A percentile compares a stretch with the other conserved stretches of the same genome.
These are phyloP conservation scores for Symbiodinium pilosum DNA, from an alignment of 73 alveolate species.

Conservation along the genomic window DNA sequence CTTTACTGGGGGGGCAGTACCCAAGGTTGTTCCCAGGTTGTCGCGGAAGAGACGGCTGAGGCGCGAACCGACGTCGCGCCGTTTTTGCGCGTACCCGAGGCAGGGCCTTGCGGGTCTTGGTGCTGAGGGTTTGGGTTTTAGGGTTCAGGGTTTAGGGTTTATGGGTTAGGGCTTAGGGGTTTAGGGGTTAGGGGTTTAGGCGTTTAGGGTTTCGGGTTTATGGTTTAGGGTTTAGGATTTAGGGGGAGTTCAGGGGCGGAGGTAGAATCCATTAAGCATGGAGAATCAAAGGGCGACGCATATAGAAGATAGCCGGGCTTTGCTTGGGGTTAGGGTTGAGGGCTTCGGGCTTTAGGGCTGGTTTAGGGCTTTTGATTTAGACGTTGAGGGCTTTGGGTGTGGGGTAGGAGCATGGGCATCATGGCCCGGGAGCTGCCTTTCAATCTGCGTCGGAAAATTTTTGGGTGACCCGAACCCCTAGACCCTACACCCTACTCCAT, in stretches of 20 bases:
- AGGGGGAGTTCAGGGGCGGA: too few relatives aligned
- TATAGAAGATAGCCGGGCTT: too few relatives aligned
- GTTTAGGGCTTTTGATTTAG: too few relatives aligned
- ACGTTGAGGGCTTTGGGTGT: background rate
- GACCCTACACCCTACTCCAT: background rate
- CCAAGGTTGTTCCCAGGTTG: background rate
- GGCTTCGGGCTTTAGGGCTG: too few relatives aligned
- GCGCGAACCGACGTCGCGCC: background rate
- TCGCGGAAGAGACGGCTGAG: background rate
- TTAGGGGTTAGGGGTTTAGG: background rate
- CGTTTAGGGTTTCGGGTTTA: too few relatives aligned
- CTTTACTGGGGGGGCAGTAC: too few relatives aligned
- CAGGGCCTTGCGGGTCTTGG: too few relatives aligned
- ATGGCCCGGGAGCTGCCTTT: background rate
- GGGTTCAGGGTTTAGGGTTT: background rate
- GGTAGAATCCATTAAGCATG: too few relatives aligned
- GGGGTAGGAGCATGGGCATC: background rate
- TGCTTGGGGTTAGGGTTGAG: too few relatives aligned
- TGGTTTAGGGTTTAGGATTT: too few relatives aligned
- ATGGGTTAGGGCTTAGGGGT: background rate
- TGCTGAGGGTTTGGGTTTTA: background rate
- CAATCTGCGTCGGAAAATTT: too few relatives aligned
- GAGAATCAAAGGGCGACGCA: too few relatives aligned
- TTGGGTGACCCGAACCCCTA: background rate
- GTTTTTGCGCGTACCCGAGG: background rate